These are phyloP conservation scores for Podila horticola DNA, from an alignment of 192 early-diverging fungal genomes.

Conservation along the genomic window DNA sequence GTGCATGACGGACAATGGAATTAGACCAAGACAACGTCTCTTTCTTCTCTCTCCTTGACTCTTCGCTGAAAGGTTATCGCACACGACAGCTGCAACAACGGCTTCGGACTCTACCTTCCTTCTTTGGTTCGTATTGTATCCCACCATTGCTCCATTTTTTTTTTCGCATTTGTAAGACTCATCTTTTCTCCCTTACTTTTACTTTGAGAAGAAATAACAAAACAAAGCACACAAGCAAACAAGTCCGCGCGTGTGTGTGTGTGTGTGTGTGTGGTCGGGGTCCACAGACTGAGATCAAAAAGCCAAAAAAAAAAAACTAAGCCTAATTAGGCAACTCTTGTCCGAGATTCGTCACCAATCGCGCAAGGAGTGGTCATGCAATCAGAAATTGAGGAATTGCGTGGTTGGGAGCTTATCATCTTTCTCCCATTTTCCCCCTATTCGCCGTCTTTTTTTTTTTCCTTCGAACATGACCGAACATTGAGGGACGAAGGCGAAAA, in stretches of 20 bases:
- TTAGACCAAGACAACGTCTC: no score
- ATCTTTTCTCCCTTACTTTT: background rate
- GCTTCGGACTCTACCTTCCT: no score
- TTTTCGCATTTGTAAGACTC: background rate
- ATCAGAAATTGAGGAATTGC: background rate
- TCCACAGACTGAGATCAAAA: background rate
- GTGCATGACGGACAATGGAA: no score
- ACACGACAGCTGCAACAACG: no score
- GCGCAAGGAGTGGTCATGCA: background rate
- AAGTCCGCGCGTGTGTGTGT: background rate
- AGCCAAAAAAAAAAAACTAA: slow-evolving; percentile 4
- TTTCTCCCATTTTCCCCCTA: background rate
- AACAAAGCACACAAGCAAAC: background rate
- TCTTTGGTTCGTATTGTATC: no score
- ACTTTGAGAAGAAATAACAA: background rate
- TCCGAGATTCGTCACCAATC: slow-evolving; percentile 27
- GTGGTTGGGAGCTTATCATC: background rate
- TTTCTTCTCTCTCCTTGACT: no score
- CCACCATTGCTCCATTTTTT: background rate
- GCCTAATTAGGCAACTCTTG: slow-evolving; percentile 17
- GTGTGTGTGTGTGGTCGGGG: background rate
- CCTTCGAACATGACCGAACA: background rate
- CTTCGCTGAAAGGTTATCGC: no score
- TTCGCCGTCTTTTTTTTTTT: background rate
- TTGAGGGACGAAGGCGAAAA: background rate